Conservation (phyloP, 768 basidiomycete genomes). For the Pleurotus giganteus region DNA sequence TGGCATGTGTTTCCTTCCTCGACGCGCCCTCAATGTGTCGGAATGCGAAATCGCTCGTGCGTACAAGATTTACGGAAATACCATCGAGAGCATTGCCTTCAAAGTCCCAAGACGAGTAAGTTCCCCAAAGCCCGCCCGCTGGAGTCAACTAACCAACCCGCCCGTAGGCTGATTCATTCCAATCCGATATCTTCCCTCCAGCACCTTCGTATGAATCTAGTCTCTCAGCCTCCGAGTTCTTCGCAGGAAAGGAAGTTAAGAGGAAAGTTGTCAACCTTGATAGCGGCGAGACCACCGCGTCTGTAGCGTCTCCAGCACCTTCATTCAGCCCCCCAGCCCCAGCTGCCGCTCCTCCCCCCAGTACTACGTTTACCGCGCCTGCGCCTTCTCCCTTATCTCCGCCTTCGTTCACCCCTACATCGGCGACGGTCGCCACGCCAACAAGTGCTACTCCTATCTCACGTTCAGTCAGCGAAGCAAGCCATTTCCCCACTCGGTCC, state of each 20-base stretch:
- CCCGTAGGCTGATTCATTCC: slow-evolving; percentile 86
- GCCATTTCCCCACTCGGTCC: background rate
- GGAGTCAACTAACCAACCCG: slow-evolving; percentile 4
- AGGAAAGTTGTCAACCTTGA: slow-evolving; percentile 81
- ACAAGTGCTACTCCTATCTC: slow-evolving; percentile 1
- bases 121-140: slow-evolving; percentile 8
- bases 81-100: slow-evolving; percentile 90
- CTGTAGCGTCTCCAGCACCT: slow-evolving; percentile 16
- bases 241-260: slow-evolving; percentile 77
- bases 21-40: slow-evolving; percentile 81
- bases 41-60: slow-evolving; percentile 96
- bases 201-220: slow-evolving; percentile 82
- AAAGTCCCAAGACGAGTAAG: slow-evolving; percentile 90
- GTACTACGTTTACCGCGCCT: slow-evolving; percentile 17
- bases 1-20: slow-evolving; percentile 95
- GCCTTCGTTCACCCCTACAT: slow-evolving; percentile 16
- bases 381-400: slow-evolving; percentile 15
- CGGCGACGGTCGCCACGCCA: slow-evolving; percentile 13
- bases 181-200: slow-evolving; percentile 95
- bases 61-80: slow-evolving; percentile 76
- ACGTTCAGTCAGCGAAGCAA: slow-evolving; percentile 1
- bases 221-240: slow-evolving; percentile 81
- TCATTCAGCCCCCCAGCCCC: slow-evolving; percentile 28
- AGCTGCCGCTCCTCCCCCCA: slow-evolving; percentile 14
- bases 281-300: slow-evolving; percentile 44